Evolutionary conservation across 176 grass and related monocot species (phyloP), one percentile per base, ranked within the genome.

Genomic region (Bothriochloa decipiens): DNA sequence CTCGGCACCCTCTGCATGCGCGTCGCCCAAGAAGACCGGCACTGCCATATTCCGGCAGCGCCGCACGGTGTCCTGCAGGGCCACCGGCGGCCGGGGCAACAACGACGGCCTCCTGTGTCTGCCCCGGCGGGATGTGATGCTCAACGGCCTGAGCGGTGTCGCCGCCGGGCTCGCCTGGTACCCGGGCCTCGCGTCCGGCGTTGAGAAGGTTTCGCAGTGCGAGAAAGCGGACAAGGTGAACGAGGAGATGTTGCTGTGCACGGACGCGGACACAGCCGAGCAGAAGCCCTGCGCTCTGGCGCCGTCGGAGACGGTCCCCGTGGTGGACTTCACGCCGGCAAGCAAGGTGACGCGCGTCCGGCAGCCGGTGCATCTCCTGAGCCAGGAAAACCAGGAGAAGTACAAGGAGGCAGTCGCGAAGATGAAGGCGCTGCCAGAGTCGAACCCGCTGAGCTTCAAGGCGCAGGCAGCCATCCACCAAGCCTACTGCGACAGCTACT

Each of bases 371-470:
- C 92, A 94, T 46, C 13, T 62, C 1, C 65, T 68, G 3, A 10
- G 39, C 64, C 5, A 12, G 58, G 67, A 79, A 3, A 12, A 87
- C 22, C 76, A 57, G 12, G 43, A 50, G 8, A 92, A 87, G 79
- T 92, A 92, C 75, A 25, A 25, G 7, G 70, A 87, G 74, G 91
- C 91, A 5, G 20, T 92, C 14, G 53, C 69, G 81, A 47, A 45
- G 23, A 92, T 92, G 91, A 84, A 60, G 68, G 65, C 17, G 11
- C 75, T 90, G 27, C 84, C 91, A 2, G 81, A 33, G 62, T 4
- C 64, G 5, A 81, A 92, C 79, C 91, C 91, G 4, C 81, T 88
- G 14, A 90, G 86, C 81, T 92, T 92, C 84, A 50, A 32, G 0
- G 80, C 83, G 37, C 87, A 90, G 70, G 84, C 90, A 11, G 81